Conservation (phyloP, 2,329 filamentous ascomycete species). For the Penicillium sumatraense region DNA sequence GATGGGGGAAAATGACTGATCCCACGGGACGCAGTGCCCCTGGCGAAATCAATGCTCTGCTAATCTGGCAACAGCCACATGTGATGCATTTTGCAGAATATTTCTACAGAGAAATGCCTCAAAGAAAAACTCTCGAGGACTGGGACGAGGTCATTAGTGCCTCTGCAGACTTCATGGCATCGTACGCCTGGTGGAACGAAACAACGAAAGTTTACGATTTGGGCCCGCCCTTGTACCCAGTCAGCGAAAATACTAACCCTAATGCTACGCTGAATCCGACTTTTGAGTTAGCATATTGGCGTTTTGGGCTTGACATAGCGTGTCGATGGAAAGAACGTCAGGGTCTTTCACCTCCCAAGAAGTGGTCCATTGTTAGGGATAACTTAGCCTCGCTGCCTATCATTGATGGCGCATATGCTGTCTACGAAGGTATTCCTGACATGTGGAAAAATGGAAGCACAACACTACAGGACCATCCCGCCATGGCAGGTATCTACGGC, state of each 20-base stretch:
- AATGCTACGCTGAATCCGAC: conserved; percentile 62
- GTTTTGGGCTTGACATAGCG: conserved; percentile 62
- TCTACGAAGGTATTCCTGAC: conserved; percentile 58
- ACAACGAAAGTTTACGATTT: conserved; percentile 59
- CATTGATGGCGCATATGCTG: conserved; percentile 56
- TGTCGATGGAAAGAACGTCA: conserved; percentile 58
- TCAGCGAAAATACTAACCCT: conserved; percentile 63
- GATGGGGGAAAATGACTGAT: conserved; percentile 63
- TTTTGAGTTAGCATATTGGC: conserved; percentile 66
- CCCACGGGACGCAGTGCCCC: conserved; percentile 60
- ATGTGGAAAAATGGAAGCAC: conserved; percentile 48
- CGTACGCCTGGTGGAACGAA: conserved; percentile 60
- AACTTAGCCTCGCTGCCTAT: conserved; percentile 60
- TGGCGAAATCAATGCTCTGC: conserved; percentile 64
- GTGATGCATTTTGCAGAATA: conserved; percentile 64
- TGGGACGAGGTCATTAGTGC: conserved; percentile 60
- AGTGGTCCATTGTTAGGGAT: conserved; percentile 56
- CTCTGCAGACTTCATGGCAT: conserved; percentile 64
- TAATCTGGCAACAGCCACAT: conserved; percentile 68
- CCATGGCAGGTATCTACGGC: conserved; percentile 52
- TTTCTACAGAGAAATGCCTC: conserved; percentile 56
- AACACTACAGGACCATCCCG: conserved; percentile 48
- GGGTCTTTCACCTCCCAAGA: conserved; percentile 45
- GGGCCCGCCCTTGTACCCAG: conserved; percentile 57
- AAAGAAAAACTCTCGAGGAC: conserved; percentile 40